Percentiles rank a stretch among this genome's conserved stretches.
Evolutionary conservation across 2,329 filamentous ascomycete species (phyloP).

Genomic region (Nothophoma quercina): DNA sequence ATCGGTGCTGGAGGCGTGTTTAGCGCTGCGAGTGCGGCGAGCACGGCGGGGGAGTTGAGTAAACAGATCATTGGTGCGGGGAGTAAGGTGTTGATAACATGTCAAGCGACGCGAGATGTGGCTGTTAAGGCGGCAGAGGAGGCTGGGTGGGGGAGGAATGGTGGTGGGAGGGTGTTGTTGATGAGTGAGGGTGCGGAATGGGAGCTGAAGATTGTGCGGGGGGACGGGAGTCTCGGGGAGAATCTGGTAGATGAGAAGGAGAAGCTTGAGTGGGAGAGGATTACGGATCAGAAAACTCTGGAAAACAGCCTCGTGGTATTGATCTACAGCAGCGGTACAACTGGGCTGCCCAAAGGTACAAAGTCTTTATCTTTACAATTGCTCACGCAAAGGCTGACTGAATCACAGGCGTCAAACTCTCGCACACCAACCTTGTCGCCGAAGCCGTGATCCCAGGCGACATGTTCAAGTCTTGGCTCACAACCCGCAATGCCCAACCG

Average conservation of each 20-base stretch:
- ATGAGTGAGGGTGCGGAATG: conserved; percentile 55
- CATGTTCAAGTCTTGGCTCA: conserved; percentile 41
- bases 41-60: conserved; percentile 60
- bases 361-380: neutral
- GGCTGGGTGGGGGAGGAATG: conserved; percentile 49
- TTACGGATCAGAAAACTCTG: conserved; percentile 60
- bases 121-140: conserved; percentile 60
- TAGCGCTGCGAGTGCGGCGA: conserved; percentile 61
- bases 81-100: conserved; percentile 55
- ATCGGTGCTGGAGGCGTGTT: conserved; percentile 68
- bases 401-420: conserved; percentile 49
- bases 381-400: neutral
- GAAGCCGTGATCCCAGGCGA: conserved; percentile 47
- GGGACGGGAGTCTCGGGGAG: conserved; percentile 28
- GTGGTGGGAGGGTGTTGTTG: conserved; percentile 58
- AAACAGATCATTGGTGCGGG: conserved; percentile 56
- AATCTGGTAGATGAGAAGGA: conserved; percentile 48
- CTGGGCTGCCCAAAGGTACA: conserved; percentile 57
- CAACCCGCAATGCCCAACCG: conserved; percentile 21
- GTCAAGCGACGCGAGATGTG: conserved; percentile 58
- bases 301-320: conserved; percentile 55
- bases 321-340: conserved; percentile 59
- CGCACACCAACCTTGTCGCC: conserved; percentile 55
- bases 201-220: conserved; percentile 43
- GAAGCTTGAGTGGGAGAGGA: conserved; percentile 60